Evolutionary conservation across 2,329 filamentous ascomycete genomes (phyloP).

Genomic region (Ilyonectria mors-panacis): DNA sequence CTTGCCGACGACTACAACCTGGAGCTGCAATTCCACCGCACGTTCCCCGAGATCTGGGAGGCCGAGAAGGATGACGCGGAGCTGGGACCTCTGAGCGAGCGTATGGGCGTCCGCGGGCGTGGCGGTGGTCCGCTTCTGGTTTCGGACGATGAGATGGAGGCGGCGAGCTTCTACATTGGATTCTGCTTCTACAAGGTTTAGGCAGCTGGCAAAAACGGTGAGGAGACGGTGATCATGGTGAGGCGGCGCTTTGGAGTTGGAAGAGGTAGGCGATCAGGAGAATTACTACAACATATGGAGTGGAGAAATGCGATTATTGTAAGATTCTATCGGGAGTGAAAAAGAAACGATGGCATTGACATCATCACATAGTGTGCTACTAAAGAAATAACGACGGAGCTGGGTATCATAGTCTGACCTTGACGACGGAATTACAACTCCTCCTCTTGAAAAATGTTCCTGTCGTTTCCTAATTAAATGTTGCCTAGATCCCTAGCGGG

Average conservation of each 20-base stretch:
- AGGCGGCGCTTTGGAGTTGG: background rate
- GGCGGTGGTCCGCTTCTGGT: conserved; percentile 78
- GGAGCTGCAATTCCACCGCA: conserved; percentile 93
- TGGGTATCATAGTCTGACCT: conserved; percentile 52
- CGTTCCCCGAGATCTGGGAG: conserved; percentile 92
- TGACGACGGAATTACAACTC: conserved; percentile 44
- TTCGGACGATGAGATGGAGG: conserved; percentile 90
- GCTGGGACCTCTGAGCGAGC: conserved; percentile 87
- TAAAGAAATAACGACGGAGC: conserved; percentile 38
- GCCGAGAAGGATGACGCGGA: conserved; percentile 89
- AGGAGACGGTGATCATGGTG: background rate
- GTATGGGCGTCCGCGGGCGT: conserved; percentile 92
- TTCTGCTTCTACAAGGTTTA: conserved; percentile 98
- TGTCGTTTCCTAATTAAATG: conserved; percentile 5
- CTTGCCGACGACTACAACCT: conserved; percentile 97
- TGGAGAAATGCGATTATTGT: background rate
- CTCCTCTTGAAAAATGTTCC: conserved; percentile 36
- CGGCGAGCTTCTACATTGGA: conserved; percentile 90
- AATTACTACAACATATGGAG: background rate
- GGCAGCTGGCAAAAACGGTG: background rate
- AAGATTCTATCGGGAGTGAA: background rate
- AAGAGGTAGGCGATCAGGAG: background rate
- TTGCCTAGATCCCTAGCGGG: background rate
- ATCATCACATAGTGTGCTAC: conserved; percentile 41
- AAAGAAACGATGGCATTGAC: conserved; percentile 28